Conservation (phyloP, 345 rosid genomes). For the Syzygium oleosum region DNA sequence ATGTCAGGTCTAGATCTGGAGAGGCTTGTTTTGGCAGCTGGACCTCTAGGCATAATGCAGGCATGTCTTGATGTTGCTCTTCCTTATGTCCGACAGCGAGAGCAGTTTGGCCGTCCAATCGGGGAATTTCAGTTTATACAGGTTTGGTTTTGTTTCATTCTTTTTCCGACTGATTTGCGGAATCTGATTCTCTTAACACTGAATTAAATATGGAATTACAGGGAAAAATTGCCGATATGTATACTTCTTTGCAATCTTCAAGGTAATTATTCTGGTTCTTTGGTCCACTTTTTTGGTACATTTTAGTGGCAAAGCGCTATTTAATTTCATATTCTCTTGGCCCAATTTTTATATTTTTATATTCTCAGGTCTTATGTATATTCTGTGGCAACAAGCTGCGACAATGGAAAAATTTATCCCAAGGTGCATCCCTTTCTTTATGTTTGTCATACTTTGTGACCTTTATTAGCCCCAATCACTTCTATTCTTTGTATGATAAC, state of each 20-base stretch:
- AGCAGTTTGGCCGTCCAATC: slow-evolving; percentile 86
- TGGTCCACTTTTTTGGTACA: neutral
- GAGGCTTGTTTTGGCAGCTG: slow-evolving; percentile 88
- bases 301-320: neutral
- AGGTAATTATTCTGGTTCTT: slow-evolving; percentile 26
- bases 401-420: slow-evolving; percentile 61
- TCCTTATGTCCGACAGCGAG: slow-evolving; percentile 75
- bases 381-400: slow-evolving; percentile 84
- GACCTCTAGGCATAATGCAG: slow-evolving; percentile 96
- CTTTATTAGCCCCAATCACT: neutral
- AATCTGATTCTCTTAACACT: neutral
- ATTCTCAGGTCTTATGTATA: slow-evolving; percentile 70
- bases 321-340: neutral
- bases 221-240: slow-evolving; percentile 97
- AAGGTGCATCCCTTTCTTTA: slow-evolving; percentile 33
- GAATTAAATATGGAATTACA: slow-evolving; percentile 22
- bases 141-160: slow-evolving; percentile 26
- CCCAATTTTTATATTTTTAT: neutral
- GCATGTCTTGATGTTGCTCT: slow-evolving; percentile 90
- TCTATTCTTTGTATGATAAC: neutral
- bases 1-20: slow-evolving; percentile 98
- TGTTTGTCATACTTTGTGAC: neutral
- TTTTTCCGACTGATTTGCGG: neutral
- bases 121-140: slow-evolving; percentile 94
- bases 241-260: slow-evolving; percentile 84